Conservation (phyloP, 2,329 filamentous ascomycete genomes). For the Ambrosiella beaveri region DNA sequence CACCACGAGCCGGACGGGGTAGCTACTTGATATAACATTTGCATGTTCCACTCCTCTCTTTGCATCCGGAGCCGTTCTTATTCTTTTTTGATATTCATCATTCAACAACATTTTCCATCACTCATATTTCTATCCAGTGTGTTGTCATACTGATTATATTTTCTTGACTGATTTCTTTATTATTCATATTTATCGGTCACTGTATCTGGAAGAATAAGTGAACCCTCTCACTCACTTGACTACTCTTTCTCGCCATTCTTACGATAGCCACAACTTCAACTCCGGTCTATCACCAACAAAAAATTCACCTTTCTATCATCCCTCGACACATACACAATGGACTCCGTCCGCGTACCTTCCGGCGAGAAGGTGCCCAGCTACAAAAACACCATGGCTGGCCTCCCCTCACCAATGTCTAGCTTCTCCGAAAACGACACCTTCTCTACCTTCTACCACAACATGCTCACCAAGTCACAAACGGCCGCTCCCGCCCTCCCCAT, state of each 20-base stretch:
- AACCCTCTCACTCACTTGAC: conserved; percentile 1
- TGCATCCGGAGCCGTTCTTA: not conserved
- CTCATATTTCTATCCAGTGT: not conserved
- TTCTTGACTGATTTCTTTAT: conserved; percentile 1
- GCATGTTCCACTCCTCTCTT: not conserved
- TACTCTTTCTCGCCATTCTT: not conserved
- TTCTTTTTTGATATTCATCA: not conserved
- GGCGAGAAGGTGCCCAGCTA: conserved; percentile 5
- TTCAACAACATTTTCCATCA: not conserved
- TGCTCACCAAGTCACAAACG: conserved; percentile 6
- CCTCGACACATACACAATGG: conserved; percentile 5
- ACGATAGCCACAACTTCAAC: not conserved
- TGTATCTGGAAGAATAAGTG: conserved; percentile 9
- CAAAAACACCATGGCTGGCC: conserved; percentile 11
- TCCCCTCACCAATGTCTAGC: conserved; percentile 13
- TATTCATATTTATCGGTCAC: conserved; percentile 5
- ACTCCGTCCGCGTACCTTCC: conserved; percentile 8
- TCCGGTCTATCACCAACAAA: not conserved
- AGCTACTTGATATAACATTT: conserved; percentile 6
- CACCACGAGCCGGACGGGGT: not conserved
- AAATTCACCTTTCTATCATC: not conserved
- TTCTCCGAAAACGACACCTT: conserved; percentile 11
- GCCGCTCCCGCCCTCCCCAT: conserved; percentile 25
- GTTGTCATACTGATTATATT: not conserved
- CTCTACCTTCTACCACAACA: conserved; percentile 10